A percentile compares a stretch with the other conserved stretches of the same genome.
Conservation (phyloP, 257 asterid genomes). For the Craterostigma plantagineum region DNA sequence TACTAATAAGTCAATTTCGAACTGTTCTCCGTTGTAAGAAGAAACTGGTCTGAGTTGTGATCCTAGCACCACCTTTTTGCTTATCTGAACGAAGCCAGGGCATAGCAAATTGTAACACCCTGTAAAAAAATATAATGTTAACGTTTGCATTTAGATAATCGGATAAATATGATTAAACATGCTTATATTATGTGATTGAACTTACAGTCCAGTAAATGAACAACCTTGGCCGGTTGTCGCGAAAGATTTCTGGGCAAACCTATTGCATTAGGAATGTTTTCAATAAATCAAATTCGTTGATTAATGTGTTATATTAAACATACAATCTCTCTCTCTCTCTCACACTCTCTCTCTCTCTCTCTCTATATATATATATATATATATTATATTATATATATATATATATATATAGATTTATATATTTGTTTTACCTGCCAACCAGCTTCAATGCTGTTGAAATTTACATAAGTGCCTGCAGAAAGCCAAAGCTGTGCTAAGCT, state of each 20-base stretch:
- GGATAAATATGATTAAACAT: background rate
- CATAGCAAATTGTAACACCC: constrained; percentile 4
- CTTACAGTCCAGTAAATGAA: constrained; percentile 97
- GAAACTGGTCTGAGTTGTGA: background rate
- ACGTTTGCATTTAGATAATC: background rate
- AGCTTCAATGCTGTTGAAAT: constrained; percentile 81
- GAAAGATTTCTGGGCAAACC: constrained; percentile 84
- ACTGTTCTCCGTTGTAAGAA: background rate
- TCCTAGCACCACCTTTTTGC: background rate
- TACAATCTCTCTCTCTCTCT: too few species aligned
- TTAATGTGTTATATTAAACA: background rate
- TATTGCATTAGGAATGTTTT: constrained; percentile 13
- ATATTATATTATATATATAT: background rate
- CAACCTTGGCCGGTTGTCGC: constrained; percentile 70
- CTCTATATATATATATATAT: too few species aligned
- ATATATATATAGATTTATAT: background rate
- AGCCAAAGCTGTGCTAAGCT: constrained; percentile 82
- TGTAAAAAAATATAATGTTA: background rate
- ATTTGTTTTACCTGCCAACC: constrained; percentile 66
- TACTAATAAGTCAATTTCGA: background rate
- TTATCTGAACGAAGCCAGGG: constrained; percentile 2
- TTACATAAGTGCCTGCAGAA: constrained; percentile 62
- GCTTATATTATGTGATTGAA: background rate
- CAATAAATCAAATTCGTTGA: constrained; percentile 6
- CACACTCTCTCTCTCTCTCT: too few species aligned